Percentiles rank a stretch among this genome's conserved stretches.
phyloP scores from a whole-genome alignment of 78 protist genomes.

The Protostelium mycophagum region DNA sequence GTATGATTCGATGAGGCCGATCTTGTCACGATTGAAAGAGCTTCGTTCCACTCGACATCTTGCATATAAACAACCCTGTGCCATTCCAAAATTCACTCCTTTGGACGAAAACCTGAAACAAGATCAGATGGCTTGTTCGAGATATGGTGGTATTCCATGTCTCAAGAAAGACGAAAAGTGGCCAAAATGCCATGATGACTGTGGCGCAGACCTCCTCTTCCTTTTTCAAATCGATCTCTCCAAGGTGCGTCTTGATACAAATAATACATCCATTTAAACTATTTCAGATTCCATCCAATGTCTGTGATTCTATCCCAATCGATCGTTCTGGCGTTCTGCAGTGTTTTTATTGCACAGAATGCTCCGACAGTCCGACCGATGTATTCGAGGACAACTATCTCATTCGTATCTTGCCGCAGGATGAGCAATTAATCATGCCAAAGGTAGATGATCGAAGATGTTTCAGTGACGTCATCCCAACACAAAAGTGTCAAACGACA shows the following conservation, averaged over 20 bases:
- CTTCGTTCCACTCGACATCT: background rate
- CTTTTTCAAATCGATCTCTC: background rate
- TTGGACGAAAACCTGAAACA: background rate
- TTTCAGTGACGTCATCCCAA: too few relatives aligned
- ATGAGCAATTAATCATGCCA: background rate
- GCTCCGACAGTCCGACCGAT: background rate
- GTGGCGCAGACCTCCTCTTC: background rate
- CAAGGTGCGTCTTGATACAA: background rate
- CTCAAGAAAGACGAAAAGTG: background rate
- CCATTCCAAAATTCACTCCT: background rate
- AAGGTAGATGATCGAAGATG: background rate
- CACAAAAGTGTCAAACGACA: too few relatives aligned
- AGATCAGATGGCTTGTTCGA: background rate
- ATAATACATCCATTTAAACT: background rate
- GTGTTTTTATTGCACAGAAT: background rate
- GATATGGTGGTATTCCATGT: background rate
- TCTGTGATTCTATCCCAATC: background rate
- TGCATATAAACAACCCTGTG: background rate
- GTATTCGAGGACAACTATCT: background rate
- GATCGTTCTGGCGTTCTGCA: background rate
- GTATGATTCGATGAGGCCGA: background rate
- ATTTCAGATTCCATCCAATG: background rate
- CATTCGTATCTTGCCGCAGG: background rate
- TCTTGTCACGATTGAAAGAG: background rate
- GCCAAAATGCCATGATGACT: background rate